These are phyloP conservation scores for Immersiella caudata DNA, from an alignment of 495 filamentous ascomycete species.

Conservation along the genomic window DNA sequence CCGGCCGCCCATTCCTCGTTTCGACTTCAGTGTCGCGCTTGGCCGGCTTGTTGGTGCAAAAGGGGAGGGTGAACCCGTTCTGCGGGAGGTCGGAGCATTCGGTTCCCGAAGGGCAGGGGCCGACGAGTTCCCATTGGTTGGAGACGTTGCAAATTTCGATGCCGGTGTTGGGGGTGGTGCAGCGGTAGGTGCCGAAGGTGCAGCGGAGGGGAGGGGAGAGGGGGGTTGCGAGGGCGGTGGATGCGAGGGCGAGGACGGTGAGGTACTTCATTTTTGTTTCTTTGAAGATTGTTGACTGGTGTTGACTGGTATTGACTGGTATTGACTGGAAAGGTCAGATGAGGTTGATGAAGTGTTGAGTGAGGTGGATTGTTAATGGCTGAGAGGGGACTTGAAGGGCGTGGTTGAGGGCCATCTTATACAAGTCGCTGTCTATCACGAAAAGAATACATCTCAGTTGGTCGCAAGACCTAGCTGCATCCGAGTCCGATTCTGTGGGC, in stretches of 20 bases:
- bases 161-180: conserved; percentile 30
- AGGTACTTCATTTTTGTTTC: neutral
- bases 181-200: conserved; percentile 34
- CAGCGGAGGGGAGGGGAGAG: conserved; percentile 15
- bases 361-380: neutral
- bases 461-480: neutral
- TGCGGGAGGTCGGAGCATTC: conserved; percentile 27
- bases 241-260: neutral
- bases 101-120: conserved; percentile 25
- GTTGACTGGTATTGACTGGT: neutral
- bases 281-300: neutral
- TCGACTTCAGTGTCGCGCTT: neutral
- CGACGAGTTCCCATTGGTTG: conserved; percentile 28
- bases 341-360: neutral
- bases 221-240: conserved; percentile 23
- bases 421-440: neutral
- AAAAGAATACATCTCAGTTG: neutral
- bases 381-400: neutral
- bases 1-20: conserved; percentile 23
- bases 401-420: neutral
- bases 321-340: neutral
- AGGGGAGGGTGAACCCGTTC: conserved; percentile 31
- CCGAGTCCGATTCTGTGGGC: neutral
- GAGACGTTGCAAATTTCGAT: conserved; percentile 32
- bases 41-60: conserved; percentile 26